These are phyloP conservation scores for Haematococcus lacustris DNA, from an alignment of 139 green algal genomes.

Conservation along the genomic window DNA sequence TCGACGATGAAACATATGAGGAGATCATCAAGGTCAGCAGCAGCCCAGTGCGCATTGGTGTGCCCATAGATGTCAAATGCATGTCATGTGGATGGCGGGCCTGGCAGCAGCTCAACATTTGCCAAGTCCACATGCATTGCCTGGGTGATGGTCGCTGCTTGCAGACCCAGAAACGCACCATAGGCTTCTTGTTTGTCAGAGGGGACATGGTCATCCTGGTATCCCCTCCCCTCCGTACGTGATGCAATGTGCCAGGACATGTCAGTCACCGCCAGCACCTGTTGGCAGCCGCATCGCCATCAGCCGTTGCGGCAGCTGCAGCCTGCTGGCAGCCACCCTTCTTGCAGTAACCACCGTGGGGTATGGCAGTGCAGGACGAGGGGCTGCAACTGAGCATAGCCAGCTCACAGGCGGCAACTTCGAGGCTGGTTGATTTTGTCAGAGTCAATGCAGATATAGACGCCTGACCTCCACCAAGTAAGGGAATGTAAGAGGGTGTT, in stretches of 20 bases:
- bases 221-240: slow-evolving; percentile 79
- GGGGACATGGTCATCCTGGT: slow-evolving; percentile 93
- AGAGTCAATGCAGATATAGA: too few species aligned
- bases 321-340: too few species aligned
- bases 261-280: too few species aligned
- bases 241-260: slow-evolving; percentile 4
- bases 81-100: neutral
- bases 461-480: too few species aligned
- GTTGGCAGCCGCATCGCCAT: too few species aligned
- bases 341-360: too few species aligned
- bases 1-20: slow-evolving; percentile 99
- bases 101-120: neutral
- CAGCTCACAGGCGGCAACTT: too few species aligned
- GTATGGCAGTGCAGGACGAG: too few species aligned
- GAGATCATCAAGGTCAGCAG: slow-evolving; percentile 90
- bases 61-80: neutral
- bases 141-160: neutral
- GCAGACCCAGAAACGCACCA: slow-evolving; percentile 84
- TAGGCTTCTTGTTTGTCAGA: slow-evolving; percentile 92
- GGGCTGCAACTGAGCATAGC: too few species aligned
- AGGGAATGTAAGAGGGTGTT: too few species aligned
- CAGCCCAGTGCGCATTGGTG: slow-evolving; percentile 1
- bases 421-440: too few species aligned
- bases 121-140: neutral
- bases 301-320: too few species aligned